These are phyloP conservation scores for Psilocybe cyanescens DNA, from an alignment of 768 basidiomycete species.

Conservation along the genomic window DNA sequence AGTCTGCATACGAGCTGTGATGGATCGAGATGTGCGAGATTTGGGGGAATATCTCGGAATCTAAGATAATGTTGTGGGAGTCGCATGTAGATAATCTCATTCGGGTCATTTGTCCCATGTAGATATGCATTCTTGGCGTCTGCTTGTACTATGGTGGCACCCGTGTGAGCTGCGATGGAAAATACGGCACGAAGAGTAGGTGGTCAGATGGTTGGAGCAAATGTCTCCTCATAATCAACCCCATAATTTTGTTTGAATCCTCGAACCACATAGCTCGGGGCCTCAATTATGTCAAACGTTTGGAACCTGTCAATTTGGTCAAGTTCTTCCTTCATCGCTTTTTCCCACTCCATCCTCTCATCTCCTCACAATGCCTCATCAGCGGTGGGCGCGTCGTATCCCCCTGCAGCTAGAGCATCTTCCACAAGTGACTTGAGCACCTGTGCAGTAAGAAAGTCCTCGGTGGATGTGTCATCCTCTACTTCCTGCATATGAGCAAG, in stretches of 20 bases:
- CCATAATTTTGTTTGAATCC: no score
- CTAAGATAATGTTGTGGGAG: constrained; percentile 13
- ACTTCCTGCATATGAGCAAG: no score
- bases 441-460: no score
- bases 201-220: no score
- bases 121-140: constrained; percentile 22
- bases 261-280: neutral
- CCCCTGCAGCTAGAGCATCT: no score
- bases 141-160: constrained; percentile 9
- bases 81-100: constrained; percentile 30
- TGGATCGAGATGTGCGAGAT: no score
- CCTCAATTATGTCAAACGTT: constrained; percentile 18
- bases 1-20: constrained; percentile 14
- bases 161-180: constrained; percentile 23
- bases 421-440: no score
- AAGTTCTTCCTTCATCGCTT: constrained; percentile 9
- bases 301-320: constrained; percentile 20
- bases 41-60: no score
- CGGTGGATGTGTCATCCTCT: no score
- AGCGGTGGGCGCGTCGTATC: neutral
- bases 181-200: constrained; percentile 15
- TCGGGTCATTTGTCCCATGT: constrained; percentile 19
- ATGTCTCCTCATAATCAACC: no score
- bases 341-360: constrained; percentile 19
- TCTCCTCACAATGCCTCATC: constrained; percentile 18